A percentile compares a stretch with the other conserved stretches of the same genome.
Conservation (phyloP, 805 yeast species). For the Metschnikowia dekortorum region DNA sequence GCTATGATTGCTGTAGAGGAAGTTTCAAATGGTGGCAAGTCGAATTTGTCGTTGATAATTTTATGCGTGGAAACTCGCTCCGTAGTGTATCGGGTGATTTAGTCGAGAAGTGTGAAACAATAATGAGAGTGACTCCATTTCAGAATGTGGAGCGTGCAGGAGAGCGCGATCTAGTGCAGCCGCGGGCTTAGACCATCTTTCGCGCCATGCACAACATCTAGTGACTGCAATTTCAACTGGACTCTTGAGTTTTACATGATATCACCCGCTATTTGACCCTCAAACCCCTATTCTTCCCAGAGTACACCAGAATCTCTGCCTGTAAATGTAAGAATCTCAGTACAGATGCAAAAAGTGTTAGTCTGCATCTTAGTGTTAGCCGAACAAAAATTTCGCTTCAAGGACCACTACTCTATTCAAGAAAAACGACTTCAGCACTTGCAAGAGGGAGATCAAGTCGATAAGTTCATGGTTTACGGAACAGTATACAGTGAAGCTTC, state of each 20-base stretch:
- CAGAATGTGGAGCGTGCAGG: slow-evolving; percentile 4
- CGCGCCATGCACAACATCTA: slow-evolving; percentile 1
- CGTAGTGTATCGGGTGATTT: background rate
- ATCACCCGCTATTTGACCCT: background rate
- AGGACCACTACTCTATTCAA: no score
- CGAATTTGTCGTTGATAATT: background rate
- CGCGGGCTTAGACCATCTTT: background rate
- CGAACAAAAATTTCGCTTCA: no score
- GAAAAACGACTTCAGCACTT: no score
- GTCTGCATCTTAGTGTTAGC: no score
- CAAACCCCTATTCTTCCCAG: no score
- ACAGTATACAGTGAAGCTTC: no score
- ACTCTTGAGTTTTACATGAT: background rate
- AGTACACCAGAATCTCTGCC: no score
- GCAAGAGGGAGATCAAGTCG: no score
- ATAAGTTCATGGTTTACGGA: no score
- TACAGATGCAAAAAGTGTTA: no score
- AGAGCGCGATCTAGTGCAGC: slow-evolving; percentile 3
- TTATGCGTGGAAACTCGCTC: background rate
- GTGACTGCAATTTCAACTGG: background rate
- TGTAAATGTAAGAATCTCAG: no score
- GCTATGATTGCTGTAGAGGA: background rate
- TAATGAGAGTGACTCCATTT: slow-evolving; percentile 1
- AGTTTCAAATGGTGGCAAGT: background rate
- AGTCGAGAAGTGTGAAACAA: background rate